Percentiles rank a stretch among this genome's conserved stretches.
phyloP scores from a whole-genome alignment of 2,329 filamentous ascomycete species.

The Xylariaceae sp. region DNA sequence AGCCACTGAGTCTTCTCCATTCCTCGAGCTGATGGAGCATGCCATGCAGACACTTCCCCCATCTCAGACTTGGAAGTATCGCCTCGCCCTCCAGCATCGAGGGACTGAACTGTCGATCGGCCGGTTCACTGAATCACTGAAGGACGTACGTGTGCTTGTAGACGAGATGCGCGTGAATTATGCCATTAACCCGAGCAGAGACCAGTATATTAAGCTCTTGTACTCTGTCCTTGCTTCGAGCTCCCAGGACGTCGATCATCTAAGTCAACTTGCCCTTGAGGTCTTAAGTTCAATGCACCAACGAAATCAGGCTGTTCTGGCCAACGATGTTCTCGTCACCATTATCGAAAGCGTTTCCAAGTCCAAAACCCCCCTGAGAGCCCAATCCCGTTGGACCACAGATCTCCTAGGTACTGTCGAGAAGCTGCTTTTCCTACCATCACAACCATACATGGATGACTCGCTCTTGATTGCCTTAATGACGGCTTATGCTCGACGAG shows the following conservation, averaged over 20 bases:
- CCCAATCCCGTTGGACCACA: constrained; percentile 32
- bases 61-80: constrained; percentile 32
- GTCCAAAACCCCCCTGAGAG: constrained; percentile 9
- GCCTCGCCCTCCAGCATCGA: constrained; percentile 28
- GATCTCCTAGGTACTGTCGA: constrained; percentile 38
- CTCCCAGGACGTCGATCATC: constrained; percentile 15
- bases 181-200: constrained; percentile 34
- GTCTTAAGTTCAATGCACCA: constrained; percentile 44
- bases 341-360: constrained; percentile 40
- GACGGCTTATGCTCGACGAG: constrained; percentile 41
- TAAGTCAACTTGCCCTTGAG: constrained; percentile 39
- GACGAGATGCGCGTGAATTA: constrained; percentile 35
- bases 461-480: constrained; percentile 39
- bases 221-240: constrained; percentile 33
- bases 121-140: constrained; percentile 12
- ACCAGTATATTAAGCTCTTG: constrained; percentile 37
- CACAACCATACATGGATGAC: constrained; percentile 36
- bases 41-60: constrained; percentile 28
- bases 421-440: constrained; percentile 37
- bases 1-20: constrained; percentile 7
- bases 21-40: constrained; percentile 23
- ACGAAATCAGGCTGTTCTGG: constrained; percentile 40
- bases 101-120: constrained; percentile 17
- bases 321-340: constrained; percentile 45
- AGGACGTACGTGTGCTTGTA: constrained; percentile 28